Evolutionary conservation across 2,329 filamentous ascomycete species (phyloP), one percentile per base, ranked within the genome.

Genomic region (Pestalotiopsis sp.): DNA sequence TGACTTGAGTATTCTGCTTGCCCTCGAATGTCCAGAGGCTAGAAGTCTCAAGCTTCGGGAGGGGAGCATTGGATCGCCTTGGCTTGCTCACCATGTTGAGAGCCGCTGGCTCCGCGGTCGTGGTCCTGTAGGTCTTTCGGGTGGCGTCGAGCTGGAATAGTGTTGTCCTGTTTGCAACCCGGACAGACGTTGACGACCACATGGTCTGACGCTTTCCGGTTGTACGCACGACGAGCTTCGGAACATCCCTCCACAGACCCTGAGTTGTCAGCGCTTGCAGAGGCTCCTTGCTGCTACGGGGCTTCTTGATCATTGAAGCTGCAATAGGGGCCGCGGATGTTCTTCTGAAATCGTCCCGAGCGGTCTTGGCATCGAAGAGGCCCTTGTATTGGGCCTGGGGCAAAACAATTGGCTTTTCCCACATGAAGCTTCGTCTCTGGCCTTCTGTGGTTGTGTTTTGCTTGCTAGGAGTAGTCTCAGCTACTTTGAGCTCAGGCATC

Each of bases 121-220:
- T 80, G 12, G 76, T 79, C 38, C 77, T 76, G 70, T 76, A 80
- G 49, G 70, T 69, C 38, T 72, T 74, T 59, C 77, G 75, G 65
- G 70, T 76, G 23, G 73, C 68, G 66, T 80, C 75, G n/a, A 79
- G 73, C 65, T 76, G 73, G 64, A 80, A 78, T 17, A 82, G 74
- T 17, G 75, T 73, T 59, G 70, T 41, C 12, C 31, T 52, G 6
- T 68, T 4, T 17, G 45, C 49, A 12, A 52, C 20, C 17, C 38
- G 17, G 59, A 38, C 58, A 67, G 49, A 52, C n/a, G 58, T 49
- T 23, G 27, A 68, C 66, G 41, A 64, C 68, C 60, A 68, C 58
- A 58, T 20, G 25, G 52, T 65, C 27, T 4, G 62, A 25, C 61
- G 62, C 41, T 65, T 49, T 36, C 66, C 62, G 12, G 66, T 40